Evolutionary conservation across 2,329 filamentous ascomycete species (phyloP), one percentile per base, ranked within the genome.

Genomic region (Curvularia verruculosa): DNA sequence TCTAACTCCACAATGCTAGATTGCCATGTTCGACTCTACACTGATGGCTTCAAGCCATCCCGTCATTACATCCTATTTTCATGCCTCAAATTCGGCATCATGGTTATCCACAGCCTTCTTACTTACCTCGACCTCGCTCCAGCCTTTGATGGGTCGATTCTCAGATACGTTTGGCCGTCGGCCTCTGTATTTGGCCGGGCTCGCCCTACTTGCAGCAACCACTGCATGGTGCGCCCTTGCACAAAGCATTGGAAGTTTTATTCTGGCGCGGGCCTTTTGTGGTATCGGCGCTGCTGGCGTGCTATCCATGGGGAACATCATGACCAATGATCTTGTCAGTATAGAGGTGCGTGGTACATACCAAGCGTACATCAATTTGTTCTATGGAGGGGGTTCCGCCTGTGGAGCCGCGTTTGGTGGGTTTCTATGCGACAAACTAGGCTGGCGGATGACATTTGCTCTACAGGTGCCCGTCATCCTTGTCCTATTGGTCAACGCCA

Each of bases 101-200:
- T 95, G 91, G 91, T 81, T 94, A 4, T 92, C 89, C 1, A 94
- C 90, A 0, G 86, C 89, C 0, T 94, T 92, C 63, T 77, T 94
- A 34, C 81, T 95, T 36, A 92, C 90, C 0, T 90, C 86, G 3
- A 92, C 90, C 1, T 86, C 88, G 23, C 88, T 91, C 55, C 88
- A 92, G 75, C 90, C 91, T 0, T 78, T 94, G 1, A 85, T 91
- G 61, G 90, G 89, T 3, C 84, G 90, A 2, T 73, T 92, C 1
- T 92, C 89, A 1, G 90, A 94, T 75, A 87, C 88, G 0, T 77
- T 92, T 56, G 90, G 90, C 10, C 81, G 90, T 43, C 89, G 87
- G 57, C 78, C 81, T 18, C 82, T 88, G 1, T 92, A 90, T 66
- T 77, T 92, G 10, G 81, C 83, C 10, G 84, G 84, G 1, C 80